Evolutionary conservation across 2,329 filamentous ascomycete species (phyloP).

Genomic region (Colletotrichum sp.): DNA sequence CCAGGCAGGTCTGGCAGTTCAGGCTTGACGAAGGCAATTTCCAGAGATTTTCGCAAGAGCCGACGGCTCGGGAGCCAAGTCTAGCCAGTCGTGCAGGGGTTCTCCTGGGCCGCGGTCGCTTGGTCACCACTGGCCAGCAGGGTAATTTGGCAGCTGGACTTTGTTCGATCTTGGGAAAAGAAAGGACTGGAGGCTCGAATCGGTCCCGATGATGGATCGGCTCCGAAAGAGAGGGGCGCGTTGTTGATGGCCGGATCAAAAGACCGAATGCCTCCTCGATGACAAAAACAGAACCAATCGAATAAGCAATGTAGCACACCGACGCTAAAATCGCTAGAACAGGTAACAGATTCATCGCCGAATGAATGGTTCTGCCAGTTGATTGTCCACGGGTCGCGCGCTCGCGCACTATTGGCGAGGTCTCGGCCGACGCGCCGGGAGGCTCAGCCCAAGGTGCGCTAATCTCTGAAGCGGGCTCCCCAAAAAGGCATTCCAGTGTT

Average conservation of each 20-base stretch:
- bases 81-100: neutral
- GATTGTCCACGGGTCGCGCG: neutral
- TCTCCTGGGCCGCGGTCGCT: neutral
- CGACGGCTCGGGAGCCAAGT: constrained; percentile 13
- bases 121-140: neutral
- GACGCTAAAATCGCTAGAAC: neutral
- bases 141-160: neutral
- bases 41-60: constrained; percentile 12
- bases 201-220: constrained; percentile 1
- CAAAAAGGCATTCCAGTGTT: neutral
- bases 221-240: neutral
- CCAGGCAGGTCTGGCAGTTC: neutral
- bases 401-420: neutral
- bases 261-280: neutral
- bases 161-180: neutral
- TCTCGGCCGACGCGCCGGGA: neutral
- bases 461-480: neutral
- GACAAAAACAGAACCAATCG: neutral
- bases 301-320: neutral
- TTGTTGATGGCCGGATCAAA: neutral
- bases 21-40: neutral
- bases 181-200: neutral
- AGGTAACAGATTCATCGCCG: neutral
- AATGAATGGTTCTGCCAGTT: neutral
- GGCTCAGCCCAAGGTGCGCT: neutral